Conservation (phyloP, 2,329 filamentous ascomycete genomes). For the Fonsecaea pedrosoi region DNA sequence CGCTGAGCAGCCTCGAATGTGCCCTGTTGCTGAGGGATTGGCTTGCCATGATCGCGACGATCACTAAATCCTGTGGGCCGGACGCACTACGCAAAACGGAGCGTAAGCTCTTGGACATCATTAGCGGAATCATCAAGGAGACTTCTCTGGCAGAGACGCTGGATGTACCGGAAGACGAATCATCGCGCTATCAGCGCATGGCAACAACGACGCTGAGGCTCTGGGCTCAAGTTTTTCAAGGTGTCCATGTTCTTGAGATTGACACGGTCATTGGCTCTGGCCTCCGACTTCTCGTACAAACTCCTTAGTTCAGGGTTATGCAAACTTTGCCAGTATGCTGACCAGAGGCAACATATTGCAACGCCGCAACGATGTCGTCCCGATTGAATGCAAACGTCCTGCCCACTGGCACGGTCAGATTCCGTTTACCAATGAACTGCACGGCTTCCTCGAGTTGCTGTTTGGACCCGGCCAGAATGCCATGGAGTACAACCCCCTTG, state of each 20-base stretch:
- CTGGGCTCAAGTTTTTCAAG: constrained; percentile 40
- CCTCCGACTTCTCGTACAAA: constrained; percentile 17
- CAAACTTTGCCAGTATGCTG: constrained; percentile 54
- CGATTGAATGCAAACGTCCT: constrained; percentile 48
- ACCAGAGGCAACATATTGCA: constrained; percentile 53
- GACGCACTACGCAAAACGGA: constrained; percentile 16
- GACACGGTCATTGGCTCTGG: constrained; percentile 23
- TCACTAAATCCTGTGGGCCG: constrained; percentile 9
- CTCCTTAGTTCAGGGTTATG: constrained; percentile 27
- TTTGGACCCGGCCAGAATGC: constrained; percentile 68
- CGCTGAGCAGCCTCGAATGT: constrained; percentile 41
- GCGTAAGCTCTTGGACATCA: constrained; percentile 24
- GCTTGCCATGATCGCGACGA: constrained; percentile 26
- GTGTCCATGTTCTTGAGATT: constrained; percentile 28
- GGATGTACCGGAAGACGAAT: constrained; percentile 11
- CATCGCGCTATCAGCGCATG: constrained; percentile 31
- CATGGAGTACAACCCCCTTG: constrained; percentile 61
- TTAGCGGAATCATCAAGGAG: constrained; percentile 39
- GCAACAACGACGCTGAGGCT: constrained; percentile 34
- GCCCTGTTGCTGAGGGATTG: constrained; percentile 41
- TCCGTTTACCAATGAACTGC: constrained; percentile 52
- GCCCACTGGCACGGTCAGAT: constrained; percentile 49
- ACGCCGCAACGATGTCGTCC: constrained; percentile 47
- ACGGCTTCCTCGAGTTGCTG: constrained; percentile 56
- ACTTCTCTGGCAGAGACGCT: constrained; percentile 17